phyloP scores from a whole-genome alignment of 2,329 filamentous ascomycete species.

The Colletotrichum caudatum region DNA sequence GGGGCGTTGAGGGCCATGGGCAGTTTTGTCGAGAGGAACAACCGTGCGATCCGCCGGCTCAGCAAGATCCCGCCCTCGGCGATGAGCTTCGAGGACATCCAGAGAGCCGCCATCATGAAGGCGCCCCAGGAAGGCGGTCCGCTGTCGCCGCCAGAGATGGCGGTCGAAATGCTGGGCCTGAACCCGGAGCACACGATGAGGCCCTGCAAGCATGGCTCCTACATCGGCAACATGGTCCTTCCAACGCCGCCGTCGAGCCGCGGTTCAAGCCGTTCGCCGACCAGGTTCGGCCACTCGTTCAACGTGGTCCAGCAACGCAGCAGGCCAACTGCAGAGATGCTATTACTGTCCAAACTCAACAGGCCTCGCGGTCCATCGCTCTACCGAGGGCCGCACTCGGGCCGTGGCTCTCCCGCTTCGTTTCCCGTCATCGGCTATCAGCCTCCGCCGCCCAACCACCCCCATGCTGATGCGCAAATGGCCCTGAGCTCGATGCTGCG shows the following conservation, averaged over 20 bases:
- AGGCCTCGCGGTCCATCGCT: constrained; percentile 21
- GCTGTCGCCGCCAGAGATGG: constrained; percentile 29
- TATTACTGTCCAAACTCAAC: constrained; percentile 36
- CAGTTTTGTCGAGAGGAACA: constrained; percentile 57
- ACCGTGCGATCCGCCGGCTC: constrained; percentile 56
- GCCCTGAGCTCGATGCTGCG: constrained; percentile 51
- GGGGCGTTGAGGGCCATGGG: constrained; percentile 60
- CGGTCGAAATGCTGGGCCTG: not conserved
- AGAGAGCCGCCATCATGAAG: constrained; percentile 46
- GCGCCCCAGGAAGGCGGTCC: constrained; percentile 27
- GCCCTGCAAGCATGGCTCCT: constrained; percentile 20
- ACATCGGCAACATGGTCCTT: constrained; percentile 27
- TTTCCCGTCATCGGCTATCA: constrained; percentile 42
- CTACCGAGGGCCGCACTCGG: constrained; percentile 6
- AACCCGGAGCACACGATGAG: not conserved
- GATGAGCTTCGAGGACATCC: constrained; percentile 49
- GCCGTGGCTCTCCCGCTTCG: constrained; percentile 6
- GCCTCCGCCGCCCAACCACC: constrained; percentile 46
- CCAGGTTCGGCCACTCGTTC: constrained; percentile 37
- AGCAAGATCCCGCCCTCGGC: constrained; percentile 53
- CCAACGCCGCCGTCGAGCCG: constrained; percentile 51
- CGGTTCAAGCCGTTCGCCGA: constrained; percentile 48
- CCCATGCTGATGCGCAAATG: constrained; percentile 33
- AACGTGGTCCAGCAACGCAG: constrained; percentile 3
- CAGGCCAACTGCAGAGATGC: constrained; percentile 38